Percentiles rank a stretch among this genome's conserved stretches.
These are phyloP conservation scores for Boletus tomentosulus DNA, from an alignment of 768 basidiomycete species.

Conservation along the genomic window DNA sequence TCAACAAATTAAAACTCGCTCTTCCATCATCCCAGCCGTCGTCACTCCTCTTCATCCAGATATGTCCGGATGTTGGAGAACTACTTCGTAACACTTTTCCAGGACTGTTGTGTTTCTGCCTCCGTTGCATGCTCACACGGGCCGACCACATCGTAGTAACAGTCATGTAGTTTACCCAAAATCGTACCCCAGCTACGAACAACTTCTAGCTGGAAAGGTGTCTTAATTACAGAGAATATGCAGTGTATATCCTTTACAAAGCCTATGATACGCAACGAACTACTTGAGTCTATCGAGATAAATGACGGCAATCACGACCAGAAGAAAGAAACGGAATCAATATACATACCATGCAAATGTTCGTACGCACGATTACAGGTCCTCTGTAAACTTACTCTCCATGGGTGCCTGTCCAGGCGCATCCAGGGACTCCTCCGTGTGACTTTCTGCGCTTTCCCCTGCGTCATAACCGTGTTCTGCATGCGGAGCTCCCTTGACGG, in stretches of 20 bases:
- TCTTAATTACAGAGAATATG: background rate
- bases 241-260: background rate
- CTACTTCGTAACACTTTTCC: background rate
- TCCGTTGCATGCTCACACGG: background rate
- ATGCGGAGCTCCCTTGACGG: conserved; percentile 5
- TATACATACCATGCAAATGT: background rate
- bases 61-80: background rate
- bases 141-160: background rate
- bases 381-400: conserved; percentile 33
- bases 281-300: background rate
- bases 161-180: background rate
- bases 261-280: background rate
- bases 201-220: background rate
- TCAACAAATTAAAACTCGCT: too few relatives aligned
- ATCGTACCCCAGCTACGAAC: background rate
- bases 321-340: background rate
- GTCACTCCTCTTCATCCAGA: background rate
- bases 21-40: background rate
- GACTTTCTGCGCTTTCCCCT: background rate
- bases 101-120: background rate
- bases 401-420: conserved; percentile 30
- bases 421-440: conserved; percentile 6
- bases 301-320: background rate
- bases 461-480: conserved; percentile 11
- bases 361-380: conserved; percentile 5